Conservation (phyloP, 352 stramenopile genomes). For the Globisporangium acanthophoron region DNA sequence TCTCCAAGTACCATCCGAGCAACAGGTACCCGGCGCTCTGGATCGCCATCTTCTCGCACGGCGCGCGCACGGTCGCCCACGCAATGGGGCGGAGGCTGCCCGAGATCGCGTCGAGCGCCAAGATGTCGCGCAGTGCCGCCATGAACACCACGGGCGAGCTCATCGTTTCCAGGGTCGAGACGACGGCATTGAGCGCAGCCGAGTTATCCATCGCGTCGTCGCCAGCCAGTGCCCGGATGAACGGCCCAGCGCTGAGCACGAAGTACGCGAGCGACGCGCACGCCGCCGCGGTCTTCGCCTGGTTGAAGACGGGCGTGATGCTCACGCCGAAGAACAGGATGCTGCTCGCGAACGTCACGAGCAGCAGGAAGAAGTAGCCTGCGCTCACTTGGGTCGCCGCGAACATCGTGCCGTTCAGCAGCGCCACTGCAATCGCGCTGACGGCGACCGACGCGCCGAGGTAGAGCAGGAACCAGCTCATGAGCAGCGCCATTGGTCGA, state of each 20-base stretch:
- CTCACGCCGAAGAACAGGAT: conserved; percentile 65
- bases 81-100: conserved; percentile 29
- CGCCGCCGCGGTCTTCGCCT: conserved; percentile 61
- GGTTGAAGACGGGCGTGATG: conserved; percentile 70
- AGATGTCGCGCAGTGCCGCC: conserved; percentile 40
- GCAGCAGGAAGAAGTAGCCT: conserved; percentile 51
- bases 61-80: conserved; percentile 37
- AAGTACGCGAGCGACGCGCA: conserved; percentile 66
- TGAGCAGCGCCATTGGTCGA: conserved; percentile 54
- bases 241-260: conserved; percentile 40
- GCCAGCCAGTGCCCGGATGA: conserved; percentile 46
- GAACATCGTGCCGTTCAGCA: conserved; percentile 69
- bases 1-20: conserved; percentile 92
- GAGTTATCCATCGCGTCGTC: conserved; percentile 40
- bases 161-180: conserved; percentile 36
- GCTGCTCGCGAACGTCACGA: conserved; percentile 53
- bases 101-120: conserved; percentile 43
- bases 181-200: conserved; percentile 22
- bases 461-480: conserved; percentile 82
- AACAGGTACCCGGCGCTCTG: conserved; percentile 87
- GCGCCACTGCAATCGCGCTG: conserved; percentile 37
- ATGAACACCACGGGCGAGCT: conserved; percentile 77
- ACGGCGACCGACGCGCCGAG: conserved; percentile 54
- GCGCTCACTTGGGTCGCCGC: conserved; percentile 27
- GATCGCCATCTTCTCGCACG: conserved; percentile 59